Base-by-base conservation (phyloP, 1,284 basidiomycete species). In the Trametes polyzona region DNA sequence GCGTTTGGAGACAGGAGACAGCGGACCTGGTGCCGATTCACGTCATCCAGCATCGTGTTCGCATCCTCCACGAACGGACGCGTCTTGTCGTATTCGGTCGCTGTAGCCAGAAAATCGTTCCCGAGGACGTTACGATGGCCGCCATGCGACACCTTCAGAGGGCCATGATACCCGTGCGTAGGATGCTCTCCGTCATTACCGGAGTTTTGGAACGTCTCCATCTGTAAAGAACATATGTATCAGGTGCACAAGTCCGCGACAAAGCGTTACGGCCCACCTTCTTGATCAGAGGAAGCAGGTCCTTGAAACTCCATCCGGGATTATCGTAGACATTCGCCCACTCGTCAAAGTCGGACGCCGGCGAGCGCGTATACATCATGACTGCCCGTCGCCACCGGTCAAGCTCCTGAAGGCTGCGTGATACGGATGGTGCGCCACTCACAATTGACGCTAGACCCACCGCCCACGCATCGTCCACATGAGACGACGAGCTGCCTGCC, bases 391-490 rank as follows among this genome's bases (percentile, higher is more conserved):
- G n/a, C n/a, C n/a, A n/a, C n/a, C n/a, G n/a, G n/a, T n/a, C n/a
- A n/a, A n/a, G n/a, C n/a, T n/a, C n/a, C n/a, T n/a, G n/a, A n/a
- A n/a, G n/a, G n/a, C n/a, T n/a, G n/a, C n/a, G n/a, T n/a, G n/a
- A n/a, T n/a, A n/a, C n/a, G n/a, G n/a, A n/a, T n/a, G n/a, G n/a
- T n/a, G n/a, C n/a, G n/a, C 30, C 9, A 37, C 35, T 16, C 49
- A 83, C 84, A 84, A 59, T 86, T 84, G 9, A 86, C 75, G 52
- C 72, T 70, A 1, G 83, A 84, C 0, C 83, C 84, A 8, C 84
- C 84, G 2, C 84, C 84, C 0, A 87, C 66, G 36, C 74, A 77
- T 29, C 76, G 71, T 0, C 79, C 83, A 35, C 71, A 66, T 0
- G 74, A 73, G 21, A 81, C 73, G 23, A 78, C 57, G 5, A 72